These are phyloP conservation scores for Metarhizium anisopliae DNA, from an alignment of 2,329 filamentous ascomycete genomes.

Conservation along the genomic window DNA sequence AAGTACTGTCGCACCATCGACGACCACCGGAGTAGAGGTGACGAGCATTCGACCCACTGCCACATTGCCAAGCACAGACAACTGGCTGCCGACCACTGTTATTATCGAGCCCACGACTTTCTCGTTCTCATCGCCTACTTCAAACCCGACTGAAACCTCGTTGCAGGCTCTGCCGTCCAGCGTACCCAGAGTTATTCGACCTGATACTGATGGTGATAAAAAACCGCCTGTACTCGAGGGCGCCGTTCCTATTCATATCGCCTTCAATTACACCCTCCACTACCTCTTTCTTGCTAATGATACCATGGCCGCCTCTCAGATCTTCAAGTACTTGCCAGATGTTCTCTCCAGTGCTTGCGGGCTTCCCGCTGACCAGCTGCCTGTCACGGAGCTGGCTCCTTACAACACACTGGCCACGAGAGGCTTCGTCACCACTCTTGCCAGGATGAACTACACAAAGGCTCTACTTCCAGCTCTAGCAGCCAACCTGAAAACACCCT, in stretches of 20 bases:
- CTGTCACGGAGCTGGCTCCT: slow-evolving; percentile 65
- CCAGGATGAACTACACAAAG: slow-evolving; percentile 59
- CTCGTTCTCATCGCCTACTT: slow-evolving; percentile 21
- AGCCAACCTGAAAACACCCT: slow-evolving; percentile 61
- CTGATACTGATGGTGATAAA: slow-evolving; percentile 46
- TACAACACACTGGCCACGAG: slow-evolving; percentile 60
- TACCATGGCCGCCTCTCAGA: slow-evolving; percentile 67
- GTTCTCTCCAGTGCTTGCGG: slow-evolving; percentile 59
- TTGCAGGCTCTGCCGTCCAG: slow-evolving; percentile 51
- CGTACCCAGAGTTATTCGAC: slow-evolving; percentile 68
- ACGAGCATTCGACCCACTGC: slow-evolving; percentile 34
- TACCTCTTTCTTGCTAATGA: slow-evolving; percentile 73
- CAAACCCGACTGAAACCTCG: slow-evolving; percentile 30
- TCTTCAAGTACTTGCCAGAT: slow-evolving; percentile 68
- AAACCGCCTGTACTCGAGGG: slow-evolving; percentile 47
- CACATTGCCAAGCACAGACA: slow-evolving; percentile 33
- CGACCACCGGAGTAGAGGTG: slow-evolving; percentile 12
- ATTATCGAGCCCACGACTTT: slow-evolving; percentile 40
- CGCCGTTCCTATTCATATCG: slow-evolving; percentile 69
- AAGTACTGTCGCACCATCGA: slow-evolving; percentile 7
- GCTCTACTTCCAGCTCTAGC: slow-evolving; percentile 59
- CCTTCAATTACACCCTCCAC: slow-evolving; percentile 72
- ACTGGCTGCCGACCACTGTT: slow-evolving; percentile 52
- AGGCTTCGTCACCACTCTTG: slow-evolving; percentile 75
- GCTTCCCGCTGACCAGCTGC: slow-evolving; percentile 45